These are phyloP conservation scores for Aureobasidium leucospermi DNA, from an alignment of 2,329 filamentous ascomycete genomes.

Conservation along the genomic window DNA sequence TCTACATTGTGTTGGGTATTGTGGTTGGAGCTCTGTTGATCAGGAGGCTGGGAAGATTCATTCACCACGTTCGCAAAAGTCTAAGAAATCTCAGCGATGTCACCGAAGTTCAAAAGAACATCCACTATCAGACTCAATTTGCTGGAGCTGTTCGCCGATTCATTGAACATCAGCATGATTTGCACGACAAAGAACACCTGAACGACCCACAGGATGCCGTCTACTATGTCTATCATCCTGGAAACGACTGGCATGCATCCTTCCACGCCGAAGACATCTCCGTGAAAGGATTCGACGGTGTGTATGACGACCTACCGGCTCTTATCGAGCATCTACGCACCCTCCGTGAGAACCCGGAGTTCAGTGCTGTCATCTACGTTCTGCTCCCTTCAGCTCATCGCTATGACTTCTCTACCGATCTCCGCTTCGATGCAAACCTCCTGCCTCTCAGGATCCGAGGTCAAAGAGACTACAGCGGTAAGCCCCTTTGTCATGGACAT, in stretches of 20 bases:
- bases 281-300: not conserved
- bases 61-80: slow-evolving; percentile 1
- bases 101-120: not conserved
- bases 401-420: not conserved
- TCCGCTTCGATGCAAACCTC: not conserved
- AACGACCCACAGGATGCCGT: not conserved
- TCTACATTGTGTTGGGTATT: slow-evolving; percentile 3
- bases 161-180: slow-evolving; percentile 1
- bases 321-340: not conserved
- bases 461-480: not conserved
- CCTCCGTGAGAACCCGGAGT: not conserved
- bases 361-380: not conserved
- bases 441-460: not conserved
- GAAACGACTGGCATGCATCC: slow-evolving; percentile 5
- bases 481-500: not conserved
- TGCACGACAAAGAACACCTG: not conserved
- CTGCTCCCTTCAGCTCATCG: slow-evolving; percentile 1
- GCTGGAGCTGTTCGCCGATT: not conserved
- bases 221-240: slow-evolving; percentile 8
- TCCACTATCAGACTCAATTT: slow-evolving; percentile 6
- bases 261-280: not conserved
- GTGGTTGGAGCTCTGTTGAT: slow-evolving; percentile 2
- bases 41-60: slow-evolving; percentile 6
- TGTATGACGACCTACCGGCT: not conserved
- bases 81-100: not conserved